Conservation (phyloP, 768 basidiomycete genomes). For the Roridomyces roridus region DNA sequence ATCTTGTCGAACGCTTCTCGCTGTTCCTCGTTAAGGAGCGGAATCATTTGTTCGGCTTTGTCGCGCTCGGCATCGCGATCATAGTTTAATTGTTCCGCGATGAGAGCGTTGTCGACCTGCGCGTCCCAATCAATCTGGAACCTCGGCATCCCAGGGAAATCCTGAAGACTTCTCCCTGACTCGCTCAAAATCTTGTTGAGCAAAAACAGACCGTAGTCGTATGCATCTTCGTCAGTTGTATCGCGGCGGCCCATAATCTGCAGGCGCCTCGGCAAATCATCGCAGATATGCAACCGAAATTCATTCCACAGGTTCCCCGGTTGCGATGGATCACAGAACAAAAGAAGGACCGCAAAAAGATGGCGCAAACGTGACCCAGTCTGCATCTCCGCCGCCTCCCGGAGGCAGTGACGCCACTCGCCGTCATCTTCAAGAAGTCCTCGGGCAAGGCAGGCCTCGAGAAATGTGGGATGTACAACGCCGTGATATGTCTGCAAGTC, state of each 20-base stretch:
- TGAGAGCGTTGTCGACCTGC: conserved; percentile 22
- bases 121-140: conserved; percentile 24
- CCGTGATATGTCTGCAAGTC: conserved; percentile 33
- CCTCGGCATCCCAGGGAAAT: conserved; percentile 23
- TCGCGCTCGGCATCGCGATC: conserved; percentile 10
- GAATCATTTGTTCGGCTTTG: conserved; percentile 5
- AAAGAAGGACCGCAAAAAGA: conserved; percentile 49
- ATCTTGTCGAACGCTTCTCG: conserved; percentile 35
- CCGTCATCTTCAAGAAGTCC: conserved; percentile 54
- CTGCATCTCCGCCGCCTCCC: conserved; percentile 45
- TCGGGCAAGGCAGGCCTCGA: conserved; percentile 44
- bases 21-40: conserved; percentile 39
- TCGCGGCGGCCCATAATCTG: conserved; percentile 1
- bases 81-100: conserved; percentile 23
- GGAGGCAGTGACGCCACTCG: conserved; percentile 51
- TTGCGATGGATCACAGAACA: conserved; percentile 35
- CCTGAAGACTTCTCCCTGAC: conserved; percentile 27
- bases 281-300: conserved; percentile 42
- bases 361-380: conserved; percentile 39
- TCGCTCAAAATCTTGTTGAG: conserved; percentile 36
- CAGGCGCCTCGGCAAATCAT: conserved; percentile 42
- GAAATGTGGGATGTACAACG: conserved; percentile 35
- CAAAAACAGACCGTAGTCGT: conserved; percentile 49
- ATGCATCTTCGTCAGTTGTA: conserved; percentile 36
- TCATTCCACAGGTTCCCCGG: conserved; percentile 43